phyloP scores from a whole-genome alignment of 1,284 basidiomycete genomes.

The Naganishia sp. region DNA sequence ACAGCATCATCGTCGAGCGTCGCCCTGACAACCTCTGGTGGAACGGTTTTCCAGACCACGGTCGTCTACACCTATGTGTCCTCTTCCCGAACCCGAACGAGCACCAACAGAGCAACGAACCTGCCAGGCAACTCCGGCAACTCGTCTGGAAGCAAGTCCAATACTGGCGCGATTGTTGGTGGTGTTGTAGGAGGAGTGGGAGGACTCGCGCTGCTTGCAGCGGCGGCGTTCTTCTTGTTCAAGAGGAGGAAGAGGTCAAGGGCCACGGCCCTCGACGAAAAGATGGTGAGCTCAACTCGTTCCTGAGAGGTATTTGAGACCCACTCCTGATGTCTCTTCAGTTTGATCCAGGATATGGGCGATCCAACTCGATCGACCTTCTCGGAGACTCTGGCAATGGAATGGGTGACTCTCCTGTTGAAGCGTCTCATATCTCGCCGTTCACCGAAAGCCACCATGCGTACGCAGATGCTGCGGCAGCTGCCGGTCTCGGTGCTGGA shows the following conservation, averaged over 20 bases:
- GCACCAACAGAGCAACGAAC: neutral
- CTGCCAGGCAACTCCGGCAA: conserved; percentile 2
- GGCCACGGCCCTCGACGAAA: conserved; percentile 25
- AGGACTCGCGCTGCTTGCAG: conserved; percentile 20
- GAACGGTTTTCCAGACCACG: conserved; percentile 11
- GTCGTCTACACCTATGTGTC: conserved; percentile 24
- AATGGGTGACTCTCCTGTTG: conserved; percentile 11
- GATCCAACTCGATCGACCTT: conserved; percentile 21
- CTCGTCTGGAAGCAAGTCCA: neutral
- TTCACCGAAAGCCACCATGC: conserved; percentile 14
- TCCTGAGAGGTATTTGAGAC: neutral
- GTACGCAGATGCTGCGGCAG: conserved; percentile 19
- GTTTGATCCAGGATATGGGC: conserved; percentile 26
- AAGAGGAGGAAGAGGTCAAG: conserved; percentile 24
- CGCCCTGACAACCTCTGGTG: neutral
- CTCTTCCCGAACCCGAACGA: conserved; percentile 1
- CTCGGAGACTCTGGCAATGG: conserved; percentile 13
- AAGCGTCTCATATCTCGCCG: conserved; percentile 24
- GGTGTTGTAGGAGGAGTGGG: conserved; percentile 27
- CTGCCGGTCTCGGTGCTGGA: conserved; percentile 18
- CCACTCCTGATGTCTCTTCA: neutral
- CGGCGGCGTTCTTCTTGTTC: conserved; percentile 22
- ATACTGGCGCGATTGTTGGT: conserved; percentile 27
- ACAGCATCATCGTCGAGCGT: conserved; percentile 18
- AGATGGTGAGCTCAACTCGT: conserved; percentile 14